Evolutionary conservation across 345 rosid genomes (phyloP), one percentile per base, ranked within the genome.

Genomic region (Rhizophora mangle): DNA sequence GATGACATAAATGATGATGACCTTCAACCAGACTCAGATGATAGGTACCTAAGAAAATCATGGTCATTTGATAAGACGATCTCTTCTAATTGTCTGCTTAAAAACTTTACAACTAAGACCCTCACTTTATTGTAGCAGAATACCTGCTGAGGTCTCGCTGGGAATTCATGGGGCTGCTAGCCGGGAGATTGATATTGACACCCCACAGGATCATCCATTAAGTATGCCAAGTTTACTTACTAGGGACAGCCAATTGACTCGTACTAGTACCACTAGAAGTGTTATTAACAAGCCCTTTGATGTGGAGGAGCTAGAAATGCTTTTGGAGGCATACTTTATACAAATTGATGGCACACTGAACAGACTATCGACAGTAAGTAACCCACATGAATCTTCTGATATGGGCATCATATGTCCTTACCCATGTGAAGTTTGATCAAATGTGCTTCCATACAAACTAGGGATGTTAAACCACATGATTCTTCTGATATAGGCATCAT

Each of bases 221-320:
- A 76, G 81, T 62, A 63, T 82, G 47, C 78, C 74, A 46, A 72
- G 74, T 73, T 79, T 79, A 46, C 79, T 80, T 60, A 75, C 88
- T 65, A 85, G 86, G 68, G 85, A 62, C 46, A 85, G 90, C 80
- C 89, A 84, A 69, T 87, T 88, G 68, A 85, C 91, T 24, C 84
- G 5, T 65, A 73, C 96, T 18, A 87, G 96, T 66, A 80, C 92
- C 67, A 83, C 86, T 37, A 77, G 74, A 34, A 89, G 97, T 81
- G 85, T 85, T 24, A 79, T 83, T 67, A 83, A 85, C 82, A 86
- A 95, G 79, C 82, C 81, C 22, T 85, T 92, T 60, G 89, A 88
- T 73, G 91, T 88, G 3, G 93, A 92, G 79, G 99, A 95, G 78
- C 95, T 95, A 31, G 99, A 92, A 74, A 95, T 92, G 99, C 97